phyloP scores from a whole-genome alignment of 352 stramenopile species.

The Phytophthora ramorum region DNA sequence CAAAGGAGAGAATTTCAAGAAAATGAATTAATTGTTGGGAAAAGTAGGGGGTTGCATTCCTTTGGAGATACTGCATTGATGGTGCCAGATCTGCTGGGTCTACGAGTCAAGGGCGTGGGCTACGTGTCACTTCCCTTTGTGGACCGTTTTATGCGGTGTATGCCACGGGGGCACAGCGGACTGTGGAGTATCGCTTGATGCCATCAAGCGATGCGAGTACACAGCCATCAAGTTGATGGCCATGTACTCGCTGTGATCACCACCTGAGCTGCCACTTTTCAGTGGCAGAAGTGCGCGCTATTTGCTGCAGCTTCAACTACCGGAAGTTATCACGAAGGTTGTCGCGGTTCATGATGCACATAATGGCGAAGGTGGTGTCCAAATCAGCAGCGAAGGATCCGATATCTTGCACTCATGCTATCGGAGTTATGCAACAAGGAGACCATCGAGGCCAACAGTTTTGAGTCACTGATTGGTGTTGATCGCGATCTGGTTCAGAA shows the following conservation, averaged over 20 bases:
- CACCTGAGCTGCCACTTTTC: not conserved
- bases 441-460: not conserved
- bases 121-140: not conserved
- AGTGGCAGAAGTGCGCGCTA: not conserved
- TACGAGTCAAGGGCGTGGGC: not conserved
- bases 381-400: not conserved
- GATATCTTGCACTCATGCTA: conserved; percentile 4
- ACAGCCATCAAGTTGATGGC: too few relatives aligned
- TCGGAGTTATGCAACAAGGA: not conserved
- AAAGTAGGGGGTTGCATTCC: not conserved
- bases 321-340: not conserved
- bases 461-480: not conserved
- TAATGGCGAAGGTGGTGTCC: not conserved
- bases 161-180: not conserved
- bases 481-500: not conserved
- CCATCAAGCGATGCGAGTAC: too few relatives aligned
- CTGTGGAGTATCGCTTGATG: not conserved
- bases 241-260: not conserved
- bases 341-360: not conserved
- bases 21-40: not conserved
- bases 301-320: not conserved
- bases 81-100: not conserved
- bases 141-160: not conserved
- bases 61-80: not conserved
- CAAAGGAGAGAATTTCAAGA: not conserved